Evolutionary conservation across 1,284 basidiomycete genomes (phyloP).

Genomic region (Golubevia sp.): DNA sequence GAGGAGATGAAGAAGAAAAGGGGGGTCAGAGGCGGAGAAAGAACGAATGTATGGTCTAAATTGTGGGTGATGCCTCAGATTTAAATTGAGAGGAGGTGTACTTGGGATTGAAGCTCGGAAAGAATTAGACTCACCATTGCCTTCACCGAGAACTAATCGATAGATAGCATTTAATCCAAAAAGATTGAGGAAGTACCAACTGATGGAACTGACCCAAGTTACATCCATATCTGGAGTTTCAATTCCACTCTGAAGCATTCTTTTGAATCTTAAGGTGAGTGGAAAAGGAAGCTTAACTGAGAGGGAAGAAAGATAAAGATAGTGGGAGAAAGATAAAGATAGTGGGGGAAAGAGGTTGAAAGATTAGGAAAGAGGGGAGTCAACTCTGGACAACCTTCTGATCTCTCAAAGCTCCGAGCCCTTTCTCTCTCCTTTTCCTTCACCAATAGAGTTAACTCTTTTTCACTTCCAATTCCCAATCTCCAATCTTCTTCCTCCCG

Average conservation of each 20-base stretch:
- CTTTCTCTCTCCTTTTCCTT: too few relatives aligned
- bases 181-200: slow-evolving; percentile 99
- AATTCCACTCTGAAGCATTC: slow-evolving; percentile 96
- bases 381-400: neutral
- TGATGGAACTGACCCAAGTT: slow-evolving; percentile 96
- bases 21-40: slow-evolving; percentile 28
- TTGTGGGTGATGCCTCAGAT: neutral
- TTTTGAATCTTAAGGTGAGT: slow-evolving; percentile 93
- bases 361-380: neutral
- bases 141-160: slow-evolving; percentile 85
- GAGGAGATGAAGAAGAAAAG: neutral
- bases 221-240: slow-evolving; percentile 97
- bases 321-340: neutral
- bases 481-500: too few relatives aligned
- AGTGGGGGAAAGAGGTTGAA: neutral
- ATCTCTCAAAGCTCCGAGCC: neutral
- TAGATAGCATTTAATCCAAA: slow-evolving; percentile 96
- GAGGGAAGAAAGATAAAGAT: neutral
- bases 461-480: too few relatives aligned
- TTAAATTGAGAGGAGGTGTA: neutral
- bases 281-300: slow-evolving; percentile 90
- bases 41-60: too few relatives aligned
- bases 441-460: too few relatives aligned
- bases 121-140: slow-evolving; percentile 73
- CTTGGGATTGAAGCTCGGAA: too few relatives aligned